phyloP scores from a whole-genome alignment of 306 rosid genomes.

The Ammopiptanthus mongolicus region DNA sequence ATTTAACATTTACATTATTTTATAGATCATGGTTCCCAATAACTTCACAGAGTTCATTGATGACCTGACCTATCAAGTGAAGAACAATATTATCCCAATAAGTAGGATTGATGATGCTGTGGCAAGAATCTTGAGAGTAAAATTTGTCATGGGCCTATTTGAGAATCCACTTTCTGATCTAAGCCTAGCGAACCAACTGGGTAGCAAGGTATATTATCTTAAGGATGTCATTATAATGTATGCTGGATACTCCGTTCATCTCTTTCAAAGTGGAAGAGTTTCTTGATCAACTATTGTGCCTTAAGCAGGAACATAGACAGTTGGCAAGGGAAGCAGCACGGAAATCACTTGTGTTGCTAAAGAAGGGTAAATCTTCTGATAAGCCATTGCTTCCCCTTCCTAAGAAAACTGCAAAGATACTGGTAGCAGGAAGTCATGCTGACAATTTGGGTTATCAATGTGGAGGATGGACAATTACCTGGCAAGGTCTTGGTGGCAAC shows the following conservation, averaged over 20 bases:
- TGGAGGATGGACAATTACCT: constrained; percentile 96
- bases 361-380: constrained; percentile 58
- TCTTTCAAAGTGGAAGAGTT: neutral
- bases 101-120: constrained; percentile 86
- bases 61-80: constrained; percentile 51
- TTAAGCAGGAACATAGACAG: constrained; percentile 78
- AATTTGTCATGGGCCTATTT: constrained; percentile 78
- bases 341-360: constrained; percentile 78
- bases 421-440: constrained; percentile 88
- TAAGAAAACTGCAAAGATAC: constrained; percentile 65
- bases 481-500: constrained; percentile 87
- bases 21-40: constrained; percentile 74
- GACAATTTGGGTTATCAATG: constrained; percentile 88
- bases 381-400: constrained; percentile 86
- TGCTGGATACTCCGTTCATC: neutral
- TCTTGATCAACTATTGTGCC: neutral
- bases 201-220: constrained; percentile 48
- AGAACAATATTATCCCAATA: constrained; percentile 56
- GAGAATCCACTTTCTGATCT: constrained; percentile 68
- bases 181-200: constrained; percentile 66
- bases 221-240: neutral
- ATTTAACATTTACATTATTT: neutral
- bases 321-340: constrained; percentile 93
- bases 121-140: constrained; percentile 65
- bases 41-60: constrained; percentile 54